Evolutionary conservation across 2,329 filamentous ascomycete genomes (phyloP), one percentile per base, ranked within the genome.

Genomic region (Venturia asperata): DNA sequence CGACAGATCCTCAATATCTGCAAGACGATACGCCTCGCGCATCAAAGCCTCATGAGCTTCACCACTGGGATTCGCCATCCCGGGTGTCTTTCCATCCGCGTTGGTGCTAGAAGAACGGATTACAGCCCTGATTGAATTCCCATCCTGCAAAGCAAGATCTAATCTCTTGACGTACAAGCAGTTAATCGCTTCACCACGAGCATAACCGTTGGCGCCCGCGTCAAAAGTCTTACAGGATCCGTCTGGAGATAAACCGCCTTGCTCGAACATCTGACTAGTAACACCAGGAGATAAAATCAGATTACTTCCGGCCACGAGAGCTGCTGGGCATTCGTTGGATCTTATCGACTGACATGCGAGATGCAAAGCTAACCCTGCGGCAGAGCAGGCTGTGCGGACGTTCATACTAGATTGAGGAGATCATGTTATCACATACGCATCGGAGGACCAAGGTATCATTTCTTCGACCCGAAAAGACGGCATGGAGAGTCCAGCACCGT

Each of bases 121-220:
- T 3, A 82, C 70, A 1, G 76, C 77, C 5, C 77, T 73, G 37
- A 82, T 77, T 0, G 78, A 77, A 69, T 87, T 84, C 27, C 83
- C 82, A 68, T 85, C 82, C 13, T 76, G 74, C 6, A 87, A 68
- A 0, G 86, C 86, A 70, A 85, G 81, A 7, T 77, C 74, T 0
- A 88, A 74, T 1, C 78, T 79, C 73, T 87, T 87, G 15, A 88
- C 71, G 13, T 87, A 71, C 3, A 88, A 68, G 19, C 83, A 78
- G 0, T 80, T 84, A 30, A 83, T 77, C 0, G 85, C 87, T 70
- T 89, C 87, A 0, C 85, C 86, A 43, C 86, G 79, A 0, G 82
- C 85, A 70, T 88, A 89, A 0, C 87, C 87, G 66, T 84, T 82
- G 21, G 84, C 86, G 3, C 79, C 77, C n/a, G 77, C 71, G 68